phyloP scores from a whole-genome alignment of 345 rosid species.

The Rubroshorea leprosula region DNA sequence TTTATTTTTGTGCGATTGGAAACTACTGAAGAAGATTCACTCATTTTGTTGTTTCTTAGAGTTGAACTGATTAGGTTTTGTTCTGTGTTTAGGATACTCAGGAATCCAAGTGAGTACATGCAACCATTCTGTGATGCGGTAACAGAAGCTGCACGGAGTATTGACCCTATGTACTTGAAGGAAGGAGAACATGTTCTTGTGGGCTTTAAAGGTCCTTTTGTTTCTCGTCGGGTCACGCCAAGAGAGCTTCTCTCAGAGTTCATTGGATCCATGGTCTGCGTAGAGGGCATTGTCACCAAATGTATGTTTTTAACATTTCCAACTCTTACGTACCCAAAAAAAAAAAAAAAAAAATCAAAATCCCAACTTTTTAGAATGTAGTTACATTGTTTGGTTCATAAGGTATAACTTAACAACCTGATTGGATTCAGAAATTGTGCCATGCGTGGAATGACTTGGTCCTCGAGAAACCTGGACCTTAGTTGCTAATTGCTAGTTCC shows the following conservation, averaged over 20 bases:
- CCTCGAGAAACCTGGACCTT: too few species aligned
- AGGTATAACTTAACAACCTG: too few species aligned
- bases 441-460: too few species aligned
- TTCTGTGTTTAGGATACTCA: conserved; percentile 50
- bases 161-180: conserved; percentile 68
- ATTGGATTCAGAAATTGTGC: too few species aligned
- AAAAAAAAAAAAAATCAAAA: too few species aligned
- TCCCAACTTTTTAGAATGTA: too few species aligned
- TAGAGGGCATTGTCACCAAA: conserved; percentile 93
- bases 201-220: conserved; percentile 95
- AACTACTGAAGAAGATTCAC: too few species aligned
- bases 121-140: conserved; percentile 92
- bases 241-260: conserved; percentile 90
- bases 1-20: too few species aligned
- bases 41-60: too few species aligned
- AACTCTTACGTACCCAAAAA: too few species aligned
- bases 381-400: not conserved
- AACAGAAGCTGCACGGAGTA: conserved; percentile 65
- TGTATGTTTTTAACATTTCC: conserved; percentile 54
- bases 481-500: too few species aligned
- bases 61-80: not conserved
- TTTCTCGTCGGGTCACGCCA: conserved; percentile 89
- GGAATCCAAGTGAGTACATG: conserved; percentile 77
- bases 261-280: conserved; percentile 95
- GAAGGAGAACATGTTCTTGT: conserved; percentile 82